Base-by-base conservation (phyloP, 164 flowering plant genomes). In the Platanus orientalis region DNA sequence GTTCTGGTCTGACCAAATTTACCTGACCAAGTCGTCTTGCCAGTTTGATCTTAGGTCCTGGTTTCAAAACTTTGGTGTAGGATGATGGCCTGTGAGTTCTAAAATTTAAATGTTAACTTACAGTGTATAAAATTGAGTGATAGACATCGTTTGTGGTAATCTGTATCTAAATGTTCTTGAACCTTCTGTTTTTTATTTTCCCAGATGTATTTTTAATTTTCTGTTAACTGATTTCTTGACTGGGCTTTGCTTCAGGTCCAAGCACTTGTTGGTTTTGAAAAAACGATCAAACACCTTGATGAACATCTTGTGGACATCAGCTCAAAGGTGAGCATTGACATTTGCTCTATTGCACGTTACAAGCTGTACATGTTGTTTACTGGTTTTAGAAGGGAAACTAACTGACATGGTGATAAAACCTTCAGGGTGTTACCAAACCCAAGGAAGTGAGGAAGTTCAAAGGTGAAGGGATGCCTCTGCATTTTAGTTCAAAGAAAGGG, bases 181-280 rank as follows among this genome's bases (percentile, higher is more conserved):
- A 4, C 36, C 36, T 32, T 9, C 36, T 9, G 6, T 9, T 9
- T 36, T 36, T 36, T 36, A 14, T 36, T 3, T 3, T 36, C 42
- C 12, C 12, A 14, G 42, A 36, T 14, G 12, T 7, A 9, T 57
- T 32, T 20, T 56, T 26, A n/a, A 20, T 21, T 20, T 21, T 59
- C 16, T 44, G 26, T 6, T 44, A 24, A 26, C 63, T 60, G 23
- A 17, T n/a, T 51, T 32, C 13, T 10, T 30, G 2, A 13, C 45
- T 40, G 34, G 32, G 11, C 44, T 57, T 65, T 68, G 45, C 34
- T 60, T 30, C 78, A 92, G 99, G 87, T 88, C 59, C 92, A 95
- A 83, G 99, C 99, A 56, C 96, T 95, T 52, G 89, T 88, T 74
- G 99, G 99, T 49, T 95, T 92, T 71, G 94, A 92, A 77, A 95